A percentile compares a stretch with the other conserved stretches of the same genome.
Evolutionary conservation across 768 basidiomycete species (phyloP).

Genomic region (Floccularia luteovirens): DNA sequence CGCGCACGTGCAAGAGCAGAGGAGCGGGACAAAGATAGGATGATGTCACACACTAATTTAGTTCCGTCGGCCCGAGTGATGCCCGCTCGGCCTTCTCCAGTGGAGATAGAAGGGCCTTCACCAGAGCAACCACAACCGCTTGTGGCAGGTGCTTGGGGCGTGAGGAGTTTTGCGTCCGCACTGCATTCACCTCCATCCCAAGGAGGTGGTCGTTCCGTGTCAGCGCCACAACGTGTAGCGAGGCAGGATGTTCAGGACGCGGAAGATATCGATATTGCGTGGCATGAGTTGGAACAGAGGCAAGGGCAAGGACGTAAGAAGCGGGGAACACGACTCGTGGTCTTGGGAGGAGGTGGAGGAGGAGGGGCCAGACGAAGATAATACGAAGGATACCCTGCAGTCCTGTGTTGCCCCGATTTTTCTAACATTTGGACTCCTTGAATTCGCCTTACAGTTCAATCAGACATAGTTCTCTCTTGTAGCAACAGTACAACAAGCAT

Average conservation of each 20-base stretch:
- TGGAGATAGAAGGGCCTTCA: slow-evolving; percentile 7
- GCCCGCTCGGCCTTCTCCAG: slow-evolving; percentile 14
- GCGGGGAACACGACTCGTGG: slow-evolving; percentile 56
- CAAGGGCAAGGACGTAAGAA: slow-evolving; percentile 49
- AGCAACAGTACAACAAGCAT: slow-evolving; percentile 17
- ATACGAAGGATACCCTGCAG: no score
- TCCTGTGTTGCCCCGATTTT: slow-evolving; percentile 3
- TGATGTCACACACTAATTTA: slow-evolving; percentile 14
- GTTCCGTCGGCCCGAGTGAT: slow-evolving; percentile 10
- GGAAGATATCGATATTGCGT: slow-evolving; percentile 73
- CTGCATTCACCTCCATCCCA: slow-evolving; percentile 41
- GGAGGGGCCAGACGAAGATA: slow-evolving; percentile 49
- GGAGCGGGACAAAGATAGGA: slow-evolving; percentile 62
- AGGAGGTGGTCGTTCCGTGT: slow-evolving; percentile 10
- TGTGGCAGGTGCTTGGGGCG: slow-evolving; percentile 64
- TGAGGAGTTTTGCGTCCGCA: slow-evolving; percentile 76
- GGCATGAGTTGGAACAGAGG: slow-evolving; percentile 72
- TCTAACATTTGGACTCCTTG: not conserved
- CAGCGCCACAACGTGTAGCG: slow-evolving; percentile 19
- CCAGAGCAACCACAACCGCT: slow-evolving; percentile 10
- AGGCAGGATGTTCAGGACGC: slow-evolving; percentile 44
- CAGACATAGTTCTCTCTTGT: slow-evolving; percentile 16
- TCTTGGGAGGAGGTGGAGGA: slow-evolving; percentile 59
- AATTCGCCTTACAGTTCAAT: no score
- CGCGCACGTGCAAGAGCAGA: slow-evolving; percentile 74